A percentile compares a stretch with the other conserved stretches of the same genome.
Conservation (phyloP, 1,284 basidiomycete species). For the Pisolithus thermaeus region DNA sequence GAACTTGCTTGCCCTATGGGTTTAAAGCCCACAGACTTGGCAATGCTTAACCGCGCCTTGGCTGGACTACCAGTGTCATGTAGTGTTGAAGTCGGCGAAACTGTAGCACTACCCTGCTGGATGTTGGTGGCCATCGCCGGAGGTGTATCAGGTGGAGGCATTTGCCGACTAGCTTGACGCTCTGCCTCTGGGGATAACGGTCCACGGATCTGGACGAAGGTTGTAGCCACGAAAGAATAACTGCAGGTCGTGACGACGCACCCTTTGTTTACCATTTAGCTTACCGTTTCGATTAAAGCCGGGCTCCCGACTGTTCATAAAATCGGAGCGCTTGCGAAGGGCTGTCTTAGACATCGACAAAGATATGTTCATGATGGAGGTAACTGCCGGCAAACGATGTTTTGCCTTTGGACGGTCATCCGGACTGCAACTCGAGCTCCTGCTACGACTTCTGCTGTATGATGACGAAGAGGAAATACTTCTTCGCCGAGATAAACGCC, state of each 20-base stretch:
- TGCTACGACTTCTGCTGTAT: constrained; percentile 45
- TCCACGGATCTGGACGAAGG: constrained; percentile 13
- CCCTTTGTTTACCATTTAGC: constrained; percentile 32
- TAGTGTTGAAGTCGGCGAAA: constrained; percentile 14
- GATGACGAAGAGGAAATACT: constrained; percentile 43
- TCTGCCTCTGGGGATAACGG: constrained; percentile 17
- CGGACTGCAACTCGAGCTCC: constrained; percentile 51
- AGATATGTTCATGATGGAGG: constrained; percentile 37
- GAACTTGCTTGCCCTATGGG: constrained; percentile 55
- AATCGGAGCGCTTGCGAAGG: constrained; percentile 20
- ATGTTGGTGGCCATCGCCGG: constrained; percentile 10
- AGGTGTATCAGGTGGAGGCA: constrained; percentile 25
- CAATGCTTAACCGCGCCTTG: constrained; percentile 12
- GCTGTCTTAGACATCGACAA: constrained; percentile 30
- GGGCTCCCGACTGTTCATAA: constrained; percentile 18
- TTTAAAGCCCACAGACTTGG: constrained; percentile 52
- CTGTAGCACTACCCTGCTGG: constrained; percentile 10
- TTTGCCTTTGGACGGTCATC: constrained; percentile 44
- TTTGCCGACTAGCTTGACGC: constrained; percentile 22
- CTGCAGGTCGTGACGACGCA: constrained; percentile 16
- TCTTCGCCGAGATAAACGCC: constrained; percentile 28
- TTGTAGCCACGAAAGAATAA: constrained; percentile 9
- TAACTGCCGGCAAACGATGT: constrained; percentile 56
- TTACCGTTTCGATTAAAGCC: constrained; percentile 25
- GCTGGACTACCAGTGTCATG: constrained; percentile 17